phyloP scores from a whole-genome alignment of 148 eudicot genomes.

The Fagopyrum esculentum region DNA sequence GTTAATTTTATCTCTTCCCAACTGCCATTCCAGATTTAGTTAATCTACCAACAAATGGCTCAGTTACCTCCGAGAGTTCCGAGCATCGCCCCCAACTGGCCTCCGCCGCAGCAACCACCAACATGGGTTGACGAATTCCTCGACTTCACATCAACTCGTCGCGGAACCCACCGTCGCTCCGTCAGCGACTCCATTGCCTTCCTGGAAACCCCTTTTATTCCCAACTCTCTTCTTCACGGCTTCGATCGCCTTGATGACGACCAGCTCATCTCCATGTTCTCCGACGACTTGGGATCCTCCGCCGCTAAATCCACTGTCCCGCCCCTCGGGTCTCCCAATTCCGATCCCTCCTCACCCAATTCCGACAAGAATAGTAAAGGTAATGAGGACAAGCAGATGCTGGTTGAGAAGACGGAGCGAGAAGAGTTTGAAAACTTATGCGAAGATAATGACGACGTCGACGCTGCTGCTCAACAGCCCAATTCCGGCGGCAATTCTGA shows the following conservation, averaged over 20 bases:
- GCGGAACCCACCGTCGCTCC: conserved; percentile 63
- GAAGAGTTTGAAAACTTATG: conserved; percentile 52
- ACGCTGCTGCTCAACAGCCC: neutral
- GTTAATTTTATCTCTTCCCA: neutral
- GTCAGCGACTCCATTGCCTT: conserved; percentile 75
- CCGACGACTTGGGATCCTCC: conserved; percentile 34
- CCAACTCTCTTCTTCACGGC: conserved; percentile 16
- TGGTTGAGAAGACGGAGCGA: conserved; percentile 48
- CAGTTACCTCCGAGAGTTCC: conserved; percentile 78
- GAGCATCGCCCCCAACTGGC: conserved; percentile 15
- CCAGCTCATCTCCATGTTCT: conserved; percentile 74
- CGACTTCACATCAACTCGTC: conserved; percentile 60
- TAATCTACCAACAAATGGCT: conserved; percentile 35
- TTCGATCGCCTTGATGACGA: conserved; percentile 74
- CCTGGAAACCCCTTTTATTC: conserved; percentile 41
- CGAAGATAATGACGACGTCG: conserved; percentile 9
- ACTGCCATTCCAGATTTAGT: neutral
- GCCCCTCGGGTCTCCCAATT: neutral
- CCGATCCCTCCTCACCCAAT: conserved; percentile 36
- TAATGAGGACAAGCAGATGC: conserved; percentile 18
- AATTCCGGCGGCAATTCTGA: conserved; percentile 10
- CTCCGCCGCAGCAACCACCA: conserved; percentile 17
- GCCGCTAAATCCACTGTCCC: conserved; percentile 14
- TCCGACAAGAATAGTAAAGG: conserved; percentile 43
- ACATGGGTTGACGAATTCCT: conserved; percentile 89